Base-by-base conservation (phyloP, 164 flowering plant genomes). In the Nymphaea colorata region DNA sequence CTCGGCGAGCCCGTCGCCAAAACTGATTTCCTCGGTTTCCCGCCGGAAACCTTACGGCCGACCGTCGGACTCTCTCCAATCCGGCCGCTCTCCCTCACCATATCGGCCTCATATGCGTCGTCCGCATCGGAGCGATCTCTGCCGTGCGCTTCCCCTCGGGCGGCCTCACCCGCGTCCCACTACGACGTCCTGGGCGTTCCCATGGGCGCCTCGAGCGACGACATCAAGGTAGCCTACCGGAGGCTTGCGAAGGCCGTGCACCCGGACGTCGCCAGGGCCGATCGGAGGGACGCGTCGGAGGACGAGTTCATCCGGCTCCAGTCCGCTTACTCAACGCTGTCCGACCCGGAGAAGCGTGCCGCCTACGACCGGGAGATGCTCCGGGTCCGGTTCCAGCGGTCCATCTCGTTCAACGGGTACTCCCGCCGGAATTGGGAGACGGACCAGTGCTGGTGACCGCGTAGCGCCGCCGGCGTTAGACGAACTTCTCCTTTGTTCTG, bases 141-240 rank as follows among this genome's bases (percentile, higher is more conserved):
- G 2, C 36, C 2, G 8, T 15, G 65, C 4, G 65, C 41, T 61
- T 36, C 4, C 43, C 18, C 73, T 6, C 4, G 10, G 41, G 25
- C 57, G 25, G 67, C 68, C 4, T 43, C 82, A 0, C 6, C 72
- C 5, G 64, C 79, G 17, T 85, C 96, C 5, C 82, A 82, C 3
- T 88, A 87, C 75, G 88, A 85, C 7, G 85, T 85, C 4, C 83
- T 90, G 12, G 93, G 96, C 61, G 68, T 90, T 2, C 76, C 63
- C 12, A 62, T 62, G 55, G 84, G 79, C 4, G 91, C 96, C 64
- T 69, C 89, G 61, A 68, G 67, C 64, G 81, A 82, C 59, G 93
- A 88, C 69, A 80, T 90, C 74, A 90, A 90, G 72, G n/a, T 82
- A 0, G 96, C 96, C 10, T 90, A 88, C 70, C 66, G 91, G 44